Evolutionary conservation across 306 rosid species (phyloP).

Genomic region (Castanea crenata): DNA sequence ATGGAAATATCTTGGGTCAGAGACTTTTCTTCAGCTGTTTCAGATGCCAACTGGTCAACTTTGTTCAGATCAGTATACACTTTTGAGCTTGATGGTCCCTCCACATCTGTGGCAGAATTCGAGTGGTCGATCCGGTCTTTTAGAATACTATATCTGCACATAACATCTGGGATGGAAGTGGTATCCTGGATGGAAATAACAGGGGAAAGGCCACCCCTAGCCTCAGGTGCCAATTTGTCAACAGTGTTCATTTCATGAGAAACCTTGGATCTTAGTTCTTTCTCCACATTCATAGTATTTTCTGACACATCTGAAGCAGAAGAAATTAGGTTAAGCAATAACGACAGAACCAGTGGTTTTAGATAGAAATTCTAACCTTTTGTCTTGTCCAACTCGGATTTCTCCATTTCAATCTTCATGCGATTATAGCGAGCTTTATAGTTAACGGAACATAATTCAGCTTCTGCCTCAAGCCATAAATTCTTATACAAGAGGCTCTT

Average conservation of each 20-base stretch:
- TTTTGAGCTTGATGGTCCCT: neutral
- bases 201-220: conserved; percentile 28
- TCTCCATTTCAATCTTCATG: conserved; percentile 73
- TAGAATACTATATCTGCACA: neutral
- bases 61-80: neutral
- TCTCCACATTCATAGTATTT: conserved; percentile 34
- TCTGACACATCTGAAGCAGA: conserved; percentile 32
- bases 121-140: neutral
- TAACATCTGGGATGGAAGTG: neutral
- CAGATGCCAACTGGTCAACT: neutral
- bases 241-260: conserved; percentile 30
- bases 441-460: conserved; percentile 65
- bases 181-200: conserved; percentile 25
- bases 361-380: conserved; percentile 44
- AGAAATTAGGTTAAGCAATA: conserved; percentile 21
- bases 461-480: conserved; percentile 98
- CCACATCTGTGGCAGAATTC: neutral
- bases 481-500: conserved; percentile 63
- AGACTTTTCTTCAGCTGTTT: neutral
- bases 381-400: conserved; percentile 27
- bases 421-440: conserved; percentile 72
- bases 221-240: conserved; percentile 32
- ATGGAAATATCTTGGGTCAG: conserved; percentile 19
- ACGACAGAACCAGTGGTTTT: neutral
- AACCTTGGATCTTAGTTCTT: conserved; percentile 28